Conservation (phyloP, 108 stramenopile species). For the Stephanodiscus minutulus region DNA sequence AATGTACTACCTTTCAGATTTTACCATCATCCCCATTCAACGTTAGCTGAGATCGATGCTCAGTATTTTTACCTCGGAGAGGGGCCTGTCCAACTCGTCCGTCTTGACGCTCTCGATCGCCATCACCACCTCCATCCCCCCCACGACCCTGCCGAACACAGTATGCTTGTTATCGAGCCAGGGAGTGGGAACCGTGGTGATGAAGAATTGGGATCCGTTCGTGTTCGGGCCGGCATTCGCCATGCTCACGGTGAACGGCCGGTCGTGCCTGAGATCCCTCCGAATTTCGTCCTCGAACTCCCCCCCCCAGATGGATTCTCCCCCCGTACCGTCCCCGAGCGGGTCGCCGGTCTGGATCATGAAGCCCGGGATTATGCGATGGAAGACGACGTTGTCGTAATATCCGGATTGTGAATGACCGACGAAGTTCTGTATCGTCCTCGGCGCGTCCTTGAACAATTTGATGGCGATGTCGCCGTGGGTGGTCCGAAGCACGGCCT, state of each 20-base stretch:
- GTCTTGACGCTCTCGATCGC: slow-evolving; percentile 93
- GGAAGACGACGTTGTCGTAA: slow-evolving; percentile 98
- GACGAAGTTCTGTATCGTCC: slow-evolving; percentile 95
- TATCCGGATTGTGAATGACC: slow-evolving; percentile 91
- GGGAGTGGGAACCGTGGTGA: slow-evolving; percentile 92
- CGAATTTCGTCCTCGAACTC: slow-evolving; percentile 99
- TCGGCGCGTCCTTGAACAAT: slow-evolving; percentile 89
- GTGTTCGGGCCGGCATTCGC: slow-evolving; percentile 93
- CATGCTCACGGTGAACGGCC: slow-evolving; percentile 98
- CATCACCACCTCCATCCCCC: slow-evolving; percentile 94
- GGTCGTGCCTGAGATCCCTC: slow-evolving; percentile 71
- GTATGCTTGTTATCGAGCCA: slow-evolving; percentile 87
- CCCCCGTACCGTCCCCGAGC: slow-evolving; percentile 99
- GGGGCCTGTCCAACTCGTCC: slow-evolving; percentile 94
- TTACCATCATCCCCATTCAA: neutral
- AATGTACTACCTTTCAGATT: neutral
- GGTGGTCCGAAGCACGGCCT: slow-evolving; percentile 93
- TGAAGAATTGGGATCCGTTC: slow-evolving; percentile 68
- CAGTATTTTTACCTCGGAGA: slow-evolving; percentile 91
- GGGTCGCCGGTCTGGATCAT: slow-evolving; percentile 99
- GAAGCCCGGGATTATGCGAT: slow-evolving; percentile 94
- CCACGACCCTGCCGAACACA: slow-evolving; percentile 95
- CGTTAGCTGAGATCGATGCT: slow-evolving; percentile 80
- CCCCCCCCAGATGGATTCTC: slow-evolving; percentile 99
- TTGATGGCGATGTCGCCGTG: slow-evolving; percentile 95